phyloP scores from a whole-genome alignment of 805 yeast genomes.

The Nakazawaea sp. region DNA sequence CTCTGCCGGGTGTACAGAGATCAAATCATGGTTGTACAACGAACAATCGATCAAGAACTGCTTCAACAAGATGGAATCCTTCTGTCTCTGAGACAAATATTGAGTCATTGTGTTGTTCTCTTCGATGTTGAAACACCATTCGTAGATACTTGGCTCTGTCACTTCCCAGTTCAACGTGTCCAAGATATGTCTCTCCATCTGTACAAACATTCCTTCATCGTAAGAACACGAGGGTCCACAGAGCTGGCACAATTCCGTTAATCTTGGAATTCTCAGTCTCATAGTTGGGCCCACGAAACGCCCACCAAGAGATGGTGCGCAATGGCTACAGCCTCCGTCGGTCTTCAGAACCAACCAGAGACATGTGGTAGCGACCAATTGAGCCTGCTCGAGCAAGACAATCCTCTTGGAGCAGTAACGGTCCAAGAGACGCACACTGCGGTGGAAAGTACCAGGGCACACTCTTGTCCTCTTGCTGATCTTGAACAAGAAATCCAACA shows the following conservation, averaged over 20 bases:
- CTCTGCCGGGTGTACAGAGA: slow-evolving; percentile 27
- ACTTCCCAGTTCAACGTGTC: slow-evolving; percentile 68
- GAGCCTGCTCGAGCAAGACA: slow-evolving; percentile 70
- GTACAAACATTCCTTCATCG: slow-evolving; percentile 53
- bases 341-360: slow-evolving; percentile 80
- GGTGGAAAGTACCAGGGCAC: slow-evolving; percentile 54
- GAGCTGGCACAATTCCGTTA: slow-evolving; percentile 61
- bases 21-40: slow-evolving; percentile 38
- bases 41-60: slow-evolving; percentile 42
- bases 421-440: slow-evolving; percentile 64
- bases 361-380: slow-evolving; percentile 76
- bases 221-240: slow-evolving; percentile 61
- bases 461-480: slow-evolving; percentile 49
- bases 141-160: slow-evolving; percentile 52
- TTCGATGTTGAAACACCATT: slow-evolving; percentile 36
- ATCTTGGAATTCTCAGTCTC: slow-evolving; percentile 68
- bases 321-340: slow-evolving; percentile 69
- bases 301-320: slow-evolving; percentile 53
- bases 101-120: slow-evolving; percentile 36
- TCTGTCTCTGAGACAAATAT: slow-evolving; percentile 18
- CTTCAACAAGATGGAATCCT: slow-evolving; percentile 38
- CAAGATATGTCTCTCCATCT: slow-evolving; percentile 74
- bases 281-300: slow-evolving; percentile 64
- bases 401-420: slow-evolving; percentile 77
- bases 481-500: slow-evolving; percentile 69